Percentiles rank a stretch among this genome's conserved stretches.
Evolutionary conservation across 306 rosid genomes (phyloP).

Genomic region (Hylodesmum podocarpum): DNA sequence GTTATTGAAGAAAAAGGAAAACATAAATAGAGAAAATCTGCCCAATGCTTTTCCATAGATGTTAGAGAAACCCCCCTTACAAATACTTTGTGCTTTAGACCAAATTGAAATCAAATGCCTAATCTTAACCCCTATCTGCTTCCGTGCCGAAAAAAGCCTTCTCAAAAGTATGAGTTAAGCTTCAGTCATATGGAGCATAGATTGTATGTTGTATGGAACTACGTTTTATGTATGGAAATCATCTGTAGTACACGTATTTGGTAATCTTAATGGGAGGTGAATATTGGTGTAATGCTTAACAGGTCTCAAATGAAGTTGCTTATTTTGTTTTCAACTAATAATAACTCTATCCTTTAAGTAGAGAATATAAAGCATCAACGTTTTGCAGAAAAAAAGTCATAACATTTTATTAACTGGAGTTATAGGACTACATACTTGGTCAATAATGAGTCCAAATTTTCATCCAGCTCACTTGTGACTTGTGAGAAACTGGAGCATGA

Average conservation of each 20-base stretch:
- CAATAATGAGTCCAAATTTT: background rate
- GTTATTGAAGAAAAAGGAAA: background rate
- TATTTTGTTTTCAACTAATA: background rate
- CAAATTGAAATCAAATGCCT: background rate
- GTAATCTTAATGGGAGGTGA: background rate
- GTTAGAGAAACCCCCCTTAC: conserved; percentile 3
- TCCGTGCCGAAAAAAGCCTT: background rate
- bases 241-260: background rate
- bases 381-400: background rate
- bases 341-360: background rate
- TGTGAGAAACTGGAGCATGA: background rate
- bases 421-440: background rate
- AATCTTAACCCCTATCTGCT: background rate
- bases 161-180: background rate
- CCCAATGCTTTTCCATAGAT: background rate
- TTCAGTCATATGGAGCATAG: background rate
- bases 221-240: background rate
- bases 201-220: background rate
- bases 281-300: background rate
- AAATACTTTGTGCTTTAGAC: background rate
- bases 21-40: background rate
- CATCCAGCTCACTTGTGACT: background rate
- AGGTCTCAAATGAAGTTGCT: conserved; percentile 4
- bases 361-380: background rate
- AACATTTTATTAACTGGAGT: background rate